Conservation (phyloP, 805 yeast species). For the Phaffomyces antillensis region DNA sequence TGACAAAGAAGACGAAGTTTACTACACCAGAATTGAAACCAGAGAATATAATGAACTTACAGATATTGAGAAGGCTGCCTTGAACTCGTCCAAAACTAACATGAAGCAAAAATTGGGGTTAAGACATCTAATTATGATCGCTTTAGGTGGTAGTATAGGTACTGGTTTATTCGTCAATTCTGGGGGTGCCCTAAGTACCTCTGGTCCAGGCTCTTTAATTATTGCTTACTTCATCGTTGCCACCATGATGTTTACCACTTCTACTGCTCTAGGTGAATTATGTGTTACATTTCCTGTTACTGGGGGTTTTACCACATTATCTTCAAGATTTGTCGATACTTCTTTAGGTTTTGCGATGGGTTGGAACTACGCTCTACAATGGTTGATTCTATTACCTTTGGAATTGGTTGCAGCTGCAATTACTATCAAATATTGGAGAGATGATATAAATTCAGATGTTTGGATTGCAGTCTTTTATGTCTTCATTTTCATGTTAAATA, state of each 20-base stretch:
- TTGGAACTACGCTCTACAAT: conserved; percentile 48
- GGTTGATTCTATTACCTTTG: conserved; percentile 43
- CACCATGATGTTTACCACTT: conserved; percentile 50
- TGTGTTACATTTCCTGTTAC: conserved; percentile 47
- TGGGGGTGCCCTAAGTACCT: conserved; percentile 47
- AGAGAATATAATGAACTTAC: conserved; percentile 20
- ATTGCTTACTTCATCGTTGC: conserved; percentile 50
- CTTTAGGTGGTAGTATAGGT: conserved; percentile 68
- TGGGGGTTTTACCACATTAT: conserved; percentile 45
- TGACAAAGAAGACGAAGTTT: conserved; percentile 9
- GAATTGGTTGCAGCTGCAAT: conserved; percentile 48
- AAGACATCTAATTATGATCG: conserved; percentile 72
- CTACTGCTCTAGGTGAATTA: conserved; percentile 49
- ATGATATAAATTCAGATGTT: conserved; percentile 37
- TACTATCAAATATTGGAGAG: conserved; percentile 45
- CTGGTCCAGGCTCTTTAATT: conserved; percentile 60
- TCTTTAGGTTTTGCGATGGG: conserved; percentile 60
- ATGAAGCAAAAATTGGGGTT: conserved; percentile 25
- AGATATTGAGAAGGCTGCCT: conserved; percentile 32
- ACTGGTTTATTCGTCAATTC: conserved; percentile 65
- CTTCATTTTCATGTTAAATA: conserved; percentile 37
- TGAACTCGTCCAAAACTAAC: conserved; percentile 31
- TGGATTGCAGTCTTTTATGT: conserved; percentile 45
- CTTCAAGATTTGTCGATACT: conserved; percentile 46
- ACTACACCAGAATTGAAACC: conserved; percentile 10